Conservation (phyloP, 139 green algal species). For the Parachlorella kessleri region DNA sequence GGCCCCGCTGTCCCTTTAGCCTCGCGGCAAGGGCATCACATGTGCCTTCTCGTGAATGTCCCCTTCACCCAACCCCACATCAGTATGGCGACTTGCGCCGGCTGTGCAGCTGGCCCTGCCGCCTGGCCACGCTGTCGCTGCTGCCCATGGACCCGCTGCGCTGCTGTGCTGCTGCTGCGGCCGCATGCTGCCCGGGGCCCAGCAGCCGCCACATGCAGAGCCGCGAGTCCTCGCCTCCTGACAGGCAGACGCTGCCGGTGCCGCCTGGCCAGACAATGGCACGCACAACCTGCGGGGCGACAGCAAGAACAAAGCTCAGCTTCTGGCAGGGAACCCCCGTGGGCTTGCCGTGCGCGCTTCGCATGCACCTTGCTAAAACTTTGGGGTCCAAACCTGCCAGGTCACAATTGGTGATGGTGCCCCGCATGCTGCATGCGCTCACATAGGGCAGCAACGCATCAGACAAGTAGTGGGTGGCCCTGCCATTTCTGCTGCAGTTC, state of each 20-base stretch:
- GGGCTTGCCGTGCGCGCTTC: not conserved
- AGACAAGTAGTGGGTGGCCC: not conserved
- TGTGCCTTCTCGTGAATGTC: too few species aligned
- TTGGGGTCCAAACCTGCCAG: not conserved
- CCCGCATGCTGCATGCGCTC: not conserved
- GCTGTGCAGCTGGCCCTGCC: not conserved
- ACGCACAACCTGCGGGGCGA: conserved; percentile 37
- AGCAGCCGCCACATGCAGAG: conserved; percentile 40
- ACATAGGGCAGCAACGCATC: not conserved
- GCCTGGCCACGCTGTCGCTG: conserved; percentile 4
- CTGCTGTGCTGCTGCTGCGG: not conserved
- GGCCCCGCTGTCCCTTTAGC: too few species aligned
- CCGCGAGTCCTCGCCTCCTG: conserved; percentile 65
- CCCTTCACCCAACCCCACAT: not conserved
- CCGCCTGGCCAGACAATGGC: conserved; percentile 57
- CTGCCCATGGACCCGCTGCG: not conserved
- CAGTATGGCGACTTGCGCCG: conserved; percentile 16
- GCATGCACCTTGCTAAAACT: not conserved
- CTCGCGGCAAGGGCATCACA: too few species aligned
- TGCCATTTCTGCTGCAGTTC: too few species aligned
- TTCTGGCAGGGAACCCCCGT: not conserved
- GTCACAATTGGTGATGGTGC: not conserved
- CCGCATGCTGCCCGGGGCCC: not conserved
- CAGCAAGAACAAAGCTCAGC: not conserved
- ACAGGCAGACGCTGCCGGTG: conserved; percentile 35